Conservation (phyloP, 176 grass and related monocot genomes). For the Alloteropsis semialata region DNA sequence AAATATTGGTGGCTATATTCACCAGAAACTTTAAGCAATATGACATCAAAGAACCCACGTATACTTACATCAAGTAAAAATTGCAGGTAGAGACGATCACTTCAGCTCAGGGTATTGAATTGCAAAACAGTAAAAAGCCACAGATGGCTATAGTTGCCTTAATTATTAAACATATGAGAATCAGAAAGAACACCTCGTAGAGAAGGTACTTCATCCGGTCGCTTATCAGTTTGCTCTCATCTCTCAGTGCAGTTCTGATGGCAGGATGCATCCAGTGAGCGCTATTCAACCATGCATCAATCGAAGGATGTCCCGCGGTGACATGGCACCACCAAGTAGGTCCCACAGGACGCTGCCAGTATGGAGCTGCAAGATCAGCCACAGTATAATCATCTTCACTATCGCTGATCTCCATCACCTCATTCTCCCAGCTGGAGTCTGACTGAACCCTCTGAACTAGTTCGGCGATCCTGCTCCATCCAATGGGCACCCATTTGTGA, state of each 20-base stretch:
- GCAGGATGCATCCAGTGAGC: conserved; percentile 95
- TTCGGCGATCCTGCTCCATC: conserved; percentile 81
- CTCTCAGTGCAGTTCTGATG: conserved; percentile 81
- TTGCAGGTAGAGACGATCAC: background rate
- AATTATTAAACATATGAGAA: conserved; percentile 15
- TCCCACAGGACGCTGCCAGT: conserved; percentile 78
- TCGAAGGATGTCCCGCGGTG: conserved; percentile 51
- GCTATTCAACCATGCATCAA: conserved; percentile 70
- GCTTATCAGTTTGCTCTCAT: conserved; percentile 90
- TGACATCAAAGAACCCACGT: background rate
- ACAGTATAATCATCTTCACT: conserved; percentile 88
- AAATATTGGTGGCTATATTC: background rate
- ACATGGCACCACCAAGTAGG: conserved; percentile 99
- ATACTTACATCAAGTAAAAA: background rate
- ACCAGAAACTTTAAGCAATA: background rate
- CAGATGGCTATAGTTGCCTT: background rate
- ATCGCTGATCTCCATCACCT: conserved; percentile 51
- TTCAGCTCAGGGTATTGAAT: background rate
- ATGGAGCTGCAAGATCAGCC: conserved; percentile 87
- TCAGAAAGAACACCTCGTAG: conserved; percentile 71
- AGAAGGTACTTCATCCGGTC: conserved; percentile 95
- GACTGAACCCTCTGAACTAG: conserved; percentile 74
- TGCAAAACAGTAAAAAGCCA: background rate
- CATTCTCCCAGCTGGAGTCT: conserved; percentile 73
- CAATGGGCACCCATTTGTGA: conserved; percentile 83